These are phyloP conservation scores for Camelina sativa DNA, from an alignment of 345 rosid genomes.

Conservation along the genomic window DNA sequence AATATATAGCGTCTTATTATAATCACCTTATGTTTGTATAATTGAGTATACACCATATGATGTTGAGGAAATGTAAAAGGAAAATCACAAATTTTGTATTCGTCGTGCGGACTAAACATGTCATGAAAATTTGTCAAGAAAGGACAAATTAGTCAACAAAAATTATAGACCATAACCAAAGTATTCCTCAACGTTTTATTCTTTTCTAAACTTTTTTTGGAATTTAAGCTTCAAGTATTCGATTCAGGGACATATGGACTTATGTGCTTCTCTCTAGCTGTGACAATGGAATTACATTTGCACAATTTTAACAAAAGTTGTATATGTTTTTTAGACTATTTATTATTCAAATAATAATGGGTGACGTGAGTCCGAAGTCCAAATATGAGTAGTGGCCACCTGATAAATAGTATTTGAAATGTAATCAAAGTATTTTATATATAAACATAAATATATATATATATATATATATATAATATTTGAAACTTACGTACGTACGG, in stretches of 20 bases:
- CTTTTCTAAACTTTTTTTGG: not conserved
- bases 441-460: not conserved
- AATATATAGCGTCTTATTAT: not conserved
- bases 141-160: not conserved
- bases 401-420: not conserved
- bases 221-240: not conserved
- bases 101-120: conserved; percentile 1
- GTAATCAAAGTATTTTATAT: not conserved
- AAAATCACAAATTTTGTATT: not conserved
- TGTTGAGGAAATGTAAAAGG: not conserved
- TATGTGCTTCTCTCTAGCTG: not conserved
- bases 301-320: not conserved
- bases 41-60: not conserved
- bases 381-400: not conserved
- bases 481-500: too few species aligned
- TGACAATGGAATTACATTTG: not conserved
- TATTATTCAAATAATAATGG: not conserved
- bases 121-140: not conserved
- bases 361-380: not conserved
- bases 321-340: not conserved
- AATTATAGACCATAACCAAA: not conserved
- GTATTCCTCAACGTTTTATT: not conserved
- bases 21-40: not conserved
- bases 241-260: not conserved
- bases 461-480: too few species aligned